phyloP scores from a whole-genome alignment of 2,329 filamentous ascomycete species.

The Fusarium transvaalense region DNA sequence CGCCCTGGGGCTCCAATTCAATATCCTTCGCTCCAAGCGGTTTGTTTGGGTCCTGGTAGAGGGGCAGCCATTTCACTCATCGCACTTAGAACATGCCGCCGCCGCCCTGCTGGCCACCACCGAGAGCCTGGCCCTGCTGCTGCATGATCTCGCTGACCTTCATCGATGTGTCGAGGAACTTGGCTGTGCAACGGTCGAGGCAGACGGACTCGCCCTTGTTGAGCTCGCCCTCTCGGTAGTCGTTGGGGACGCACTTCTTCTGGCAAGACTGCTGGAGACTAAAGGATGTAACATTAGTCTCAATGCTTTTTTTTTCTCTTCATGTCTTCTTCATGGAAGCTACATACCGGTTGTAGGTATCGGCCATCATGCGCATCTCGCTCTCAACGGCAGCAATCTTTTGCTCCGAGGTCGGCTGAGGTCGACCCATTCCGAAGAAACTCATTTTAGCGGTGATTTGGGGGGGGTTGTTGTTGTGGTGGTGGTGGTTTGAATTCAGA shows the following conservation, averaged over 20 bases:
- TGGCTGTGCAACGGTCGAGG: constrained; percentile 95
- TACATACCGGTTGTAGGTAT: constrained; percentile 95
- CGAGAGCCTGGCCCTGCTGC: constrained; percentile 79
- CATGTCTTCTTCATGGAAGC: neutral
- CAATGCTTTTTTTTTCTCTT: neutral
- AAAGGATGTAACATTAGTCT: constrained; percentile 5
- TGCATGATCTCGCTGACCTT: constrained; percentile 98
- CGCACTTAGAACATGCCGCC: constrained; percentile 48
- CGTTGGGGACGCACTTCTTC: constrained; percentile 90
- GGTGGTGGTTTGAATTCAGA: neutral
- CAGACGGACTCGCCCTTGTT: constrained; percentile 99
- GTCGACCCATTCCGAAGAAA: constrained; percentile 66
- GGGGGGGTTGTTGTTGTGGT: neutral
- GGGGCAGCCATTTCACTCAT: neutral
- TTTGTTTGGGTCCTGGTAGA: neutral
- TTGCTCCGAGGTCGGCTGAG: constrained; percentile 93
- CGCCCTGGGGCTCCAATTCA: neutral
- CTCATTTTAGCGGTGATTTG: constrained; percentile 55
- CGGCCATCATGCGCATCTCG: constrained; percentile 96
- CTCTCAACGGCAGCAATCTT: constrained; percentile 97
- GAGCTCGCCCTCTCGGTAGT: constrained; percentile 95
- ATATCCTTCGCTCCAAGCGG: constrained; percentile 3
- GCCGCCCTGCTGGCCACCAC: constrained; percentile 58
- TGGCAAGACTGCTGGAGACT: constrained; percentile 91
- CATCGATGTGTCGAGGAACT: constrained; percentile 99